Evolutionary conservation across 2,329 filamentous ascomycete genomes (phyloP).

Genomic region (Spiromastix sp.): DNA sequence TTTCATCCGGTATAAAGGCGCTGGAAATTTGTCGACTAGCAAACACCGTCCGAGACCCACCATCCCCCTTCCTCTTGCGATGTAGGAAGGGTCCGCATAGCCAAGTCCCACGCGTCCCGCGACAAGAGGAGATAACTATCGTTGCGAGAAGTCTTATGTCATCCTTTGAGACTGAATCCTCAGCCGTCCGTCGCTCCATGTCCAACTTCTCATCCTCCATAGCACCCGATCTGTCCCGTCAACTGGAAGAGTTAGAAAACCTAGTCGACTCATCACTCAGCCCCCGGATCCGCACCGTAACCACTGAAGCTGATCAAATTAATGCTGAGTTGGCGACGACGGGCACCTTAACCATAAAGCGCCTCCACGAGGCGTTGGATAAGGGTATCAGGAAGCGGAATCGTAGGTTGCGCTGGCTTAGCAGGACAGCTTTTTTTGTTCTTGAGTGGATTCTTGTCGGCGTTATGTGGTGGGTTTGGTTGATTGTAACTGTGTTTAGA

Average conservation of each 20-base stretch:
- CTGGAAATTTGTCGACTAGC: conserved; percentile 64
- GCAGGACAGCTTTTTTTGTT: conserved; percentile 65
- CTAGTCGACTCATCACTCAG: conserved; percentile 41
- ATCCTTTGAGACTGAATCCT: conserved; percentile 35
- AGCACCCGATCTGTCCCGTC: conserved; percentile 33
- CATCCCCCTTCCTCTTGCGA: conserved; percentile 25
- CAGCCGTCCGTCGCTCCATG: conserved; percentile 35
- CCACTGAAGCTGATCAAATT: conserved; percentile 71
- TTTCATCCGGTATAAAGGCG: conserved; percentile 83
- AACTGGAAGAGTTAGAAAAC: conserved; percentile 34
- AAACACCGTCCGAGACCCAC: conserved; percentile 32
- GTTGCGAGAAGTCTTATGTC: conserved; percentile 43
- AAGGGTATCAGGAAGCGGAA: conserved; percentile 60
- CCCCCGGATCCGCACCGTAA: conserved; percentile 53
- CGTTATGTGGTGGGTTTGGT: conserved; percentile 91
- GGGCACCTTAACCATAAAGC: conserved; percentile 70
- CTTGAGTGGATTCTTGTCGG: conserved; percentile 83
- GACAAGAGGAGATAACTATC: conserved; percentile 43
- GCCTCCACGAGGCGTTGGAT: conserved; percentile 65
- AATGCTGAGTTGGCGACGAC: conserved; percentile 64
- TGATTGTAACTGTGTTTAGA: conserved; percentile 68
- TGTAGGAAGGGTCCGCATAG: conserved; percentile 18
- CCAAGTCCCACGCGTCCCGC: conserved; percentile 31
- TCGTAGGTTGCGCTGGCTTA: conserved; percentile 63
- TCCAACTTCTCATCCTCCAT: conserved; percentile 36